These are phyloP conservation scores for Ploettnerulaceae sp. DNA, from an alignment of 2,329 filamentous ascomycete genomes.

Conservation along the genomic window DNA sequence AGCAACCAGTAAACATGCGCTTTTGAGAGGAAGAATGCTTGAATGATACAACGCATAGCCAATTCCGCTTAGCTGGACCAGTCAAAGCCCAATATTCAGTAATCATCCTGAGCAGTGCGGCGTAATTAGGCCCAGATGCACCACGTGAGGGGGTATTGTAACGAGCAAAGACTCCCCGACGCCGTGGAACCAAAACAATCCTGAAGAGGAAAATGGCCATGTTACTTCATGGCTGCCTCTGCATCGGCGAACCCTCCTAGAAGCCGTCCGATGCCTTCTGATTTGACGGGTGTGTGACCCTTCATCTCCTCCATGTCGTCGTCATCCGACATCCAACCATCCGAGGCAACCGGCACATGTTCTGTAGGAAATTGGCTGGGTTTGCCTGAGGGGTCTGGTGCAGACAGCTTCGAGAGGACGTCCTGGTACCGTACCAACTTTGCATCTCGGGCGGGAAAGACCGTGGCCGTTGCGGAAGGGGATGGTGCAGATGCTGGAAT, in stretches of 20 bases:
- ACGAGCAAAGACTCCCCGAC: conserved; percentile 29
- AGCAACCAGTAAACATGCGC: conserved; percentile 33
- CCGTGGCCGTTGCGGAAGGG: conserved; percentile 33
- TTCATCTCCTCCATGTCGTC: conserved; percentile 32
- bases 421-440: conserved; percentile 55
- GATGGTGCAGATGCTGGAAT: conserved; percentile 31
- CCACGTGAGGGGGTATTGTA: conserved; percentile 29
- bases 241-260: conserved; percentile 35
- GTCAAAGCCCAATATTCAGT: conserved; percentile 30
- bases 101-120: conserved; percentile 24
- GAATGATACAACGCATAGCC: conserved; percentile 35
- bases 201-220: conserved; percentile 22
- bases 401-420: conserved; percentile 54
- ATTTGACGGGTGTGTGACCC: conserved; percentile 30
- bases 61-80: conserved; percentile 34
- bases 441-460: conserved; percentile 50
- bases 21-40: conserved; percentile 33
- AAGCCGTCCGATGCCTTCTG: conserved; percentile 33
- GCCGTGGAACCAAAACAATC: conserved; percentile 28
- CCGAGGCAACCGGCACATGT: conserved; percentile 25
- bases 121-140: conserved; percentile 22
- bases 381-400: conserved; percentile 41
- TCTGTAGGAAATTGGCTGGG: conserved; percentile 30
- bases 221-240: conserved; percentile 30
- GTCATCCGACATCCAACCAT: conserved; percentile 43